Evolutionary conservation across 2,329 filamentous ascomycete species (phyloP).

Genomic region (Rhytidhysteron rufulum): DNA sequence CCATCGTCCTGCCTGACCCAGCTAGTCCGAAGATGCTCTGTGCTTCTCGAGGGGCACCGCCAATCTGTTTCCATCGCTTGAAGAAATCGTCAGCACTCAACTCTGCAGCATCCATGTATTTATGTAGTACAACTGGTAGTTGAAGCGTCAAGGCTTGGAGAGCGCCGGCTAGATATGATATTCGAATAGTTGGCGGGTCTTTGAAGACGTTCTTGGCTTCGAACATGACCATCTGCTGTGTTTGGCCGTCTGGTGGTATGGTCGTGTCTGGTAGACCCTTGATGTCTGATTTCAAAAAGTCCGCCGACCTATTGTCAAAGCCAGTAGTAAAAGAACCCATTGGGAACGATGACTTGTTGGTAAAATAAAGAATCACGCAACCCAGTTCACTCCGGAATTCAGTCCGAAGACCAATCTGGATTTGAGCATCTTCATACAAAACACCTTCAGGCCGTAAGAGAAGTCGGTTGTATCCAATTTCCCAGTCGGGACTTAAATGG

Average conservation of each 20-base stretch:
- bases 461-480: constrained; percentile 80
- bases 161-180: constrained; percentile 91
- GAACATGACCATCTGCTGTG: constrained; percentile 92
- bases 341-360: constrained; percentile 81
- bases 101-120: constrained; percentile 93
- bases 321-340: constrained; percentile 94
- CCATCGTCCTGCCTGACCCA: constrained; percentile 60
- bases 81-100: constrained; percentile 92
- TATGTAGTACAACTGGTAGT: constrained; percentile 82
- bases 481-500: constrained; percentile 92
- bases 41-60: constrained; percentile 78
- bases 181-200: constrained; percentile 82
- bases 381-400: constrained; percentile 96
- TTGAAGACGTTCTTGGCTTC: constrained; percentile 78
- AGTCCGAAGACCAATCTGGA: constrained; percentile 86
- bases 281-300: constrained; percentile 76
- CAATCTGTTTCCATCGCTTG: constrained; percentile 98
- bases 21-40: constrained; percentile 78
- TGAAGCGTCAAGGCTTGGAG: constrained; percentile 90
- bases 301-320: constrained; percentile 66
- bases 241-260: constrained; percentile 70
- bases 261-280: constrained; percentile 84
- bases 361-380: constrained; percentile 92
- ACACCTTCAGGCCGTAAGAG: constrained; percentile 79
- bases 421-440: constrained; percentile 89